Percentiles rank a stretch among this genome's conserved stretches.
Evolutionary conservation across 306 rosid genomes (phyloP).

Genomic region (Dryas alaskensis): DNA sequence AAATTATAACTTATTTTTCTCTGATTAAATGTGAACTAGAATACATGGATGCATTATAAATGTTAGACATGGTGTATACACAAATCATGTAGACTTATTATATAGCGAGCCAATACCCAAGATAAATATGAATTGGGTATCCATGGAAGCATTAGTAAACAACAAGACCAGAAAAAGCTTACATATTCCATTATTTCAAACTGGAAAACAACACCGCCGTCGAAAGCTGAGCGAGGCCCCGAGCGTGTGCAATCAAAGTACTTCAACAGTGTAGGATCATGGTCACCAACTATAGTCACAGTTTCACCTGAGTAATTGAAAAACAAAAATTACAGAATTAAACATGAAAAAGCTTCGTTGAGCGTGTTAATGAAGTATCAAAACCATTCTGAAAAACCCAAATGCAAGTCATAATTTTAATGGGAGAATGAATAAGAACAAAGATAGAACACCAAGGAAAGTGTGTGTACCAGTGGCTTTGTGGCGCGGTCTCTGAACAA

Average conservation of each 20-base stretch:
- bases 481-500: conserved; percentile 98
- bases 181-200: conserved; percentile 98
- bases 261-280: conserved; percentile 65
- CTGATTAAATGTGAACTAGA: not conserved
- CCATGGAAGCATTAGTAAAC: not conserved
- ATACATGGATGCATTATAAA: not conserved
- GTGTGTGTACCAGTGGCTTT: conserved; percentile 61
- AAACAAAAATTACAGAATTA: not conserved
- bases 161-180: conserved; percentile 35
- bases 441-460: not conserved
- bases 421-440: not conserved
- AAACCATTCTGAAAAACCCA: not conserved
- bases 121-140: not conserved
- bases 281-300: conserved; percentile 84
- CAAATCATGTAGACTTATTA: not conserved
- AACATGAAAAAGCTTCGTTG: not conserved
- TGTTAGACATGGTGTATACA: not conserved
- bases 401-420: not conserved
- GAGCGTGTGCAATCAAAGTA: conserved; percentile 83
- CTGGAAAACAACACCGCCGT: conserved; percentile 66
- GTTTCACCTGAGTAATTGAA: conserved; percentile 62
- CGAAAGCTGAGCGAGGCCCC: conserved; percentile 64
- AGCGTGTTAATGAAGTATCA: not conserved
- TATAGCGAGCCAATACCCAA: not conserved
- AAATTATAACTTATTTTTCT: not conserved